Evolutionary conservation across 2,329 filamentous ascomycete species (phyloP).

Genomic region (Reticulascus tulasneorum): DNA sequence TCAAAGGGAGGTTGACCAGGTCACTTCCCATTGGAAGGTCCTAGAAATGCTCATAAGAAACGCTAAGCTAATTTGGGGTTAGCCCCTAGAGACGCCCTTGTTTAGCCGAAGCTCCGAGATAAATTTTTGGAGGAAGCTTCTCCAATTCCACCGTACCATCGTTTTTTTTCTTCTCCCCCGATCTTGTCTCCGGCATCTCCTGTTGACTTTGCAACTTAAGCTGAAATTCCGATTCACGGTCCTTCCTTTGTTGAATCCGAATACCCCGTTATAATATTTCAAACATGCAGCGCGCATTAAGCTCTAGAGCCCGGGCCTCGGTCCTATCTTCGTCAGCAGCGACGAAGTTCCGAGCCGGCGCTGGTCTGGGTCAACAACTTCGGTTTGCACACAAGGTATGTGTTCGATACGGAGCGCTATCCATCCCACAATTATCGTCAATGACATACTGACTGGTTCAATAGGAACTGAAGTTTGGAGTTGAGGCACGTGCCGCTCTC

Average conservation of each 20-base stretch:
- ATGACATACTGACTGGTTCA: constrained; percentile 23
- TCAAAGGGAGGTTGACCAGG: too few relatives aligned
- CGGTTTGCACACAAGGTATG: constrained; percentile 95
- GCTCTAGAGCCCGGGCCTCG: constrained; percentile 74
- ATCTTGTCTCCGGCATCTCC: constrained; percentile 20
- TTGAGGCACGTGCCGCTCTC: constrained; percentile 85
- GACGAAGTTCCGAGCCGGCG: constrained; percentile 59
- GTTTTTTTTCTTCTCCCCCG: constrained; percentile 21
- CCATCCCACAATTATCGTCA: constrained; percentile 18
- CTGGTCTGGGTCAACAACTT: constrained; percentile 77
- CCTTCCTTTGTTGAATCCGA: constrained; percentile 25
- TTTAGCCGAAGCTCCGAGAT: constrained; percentile 37
- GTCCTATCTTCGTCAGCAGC: constrained; percentile 70
- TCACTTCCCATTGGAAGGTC: constrained; percentile 32
- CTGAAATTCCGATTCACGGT: constrained; percentile 24
- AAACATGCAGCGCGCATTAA: constrained; percentile 94
- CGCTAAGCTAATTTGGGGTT: constrained; percentile 26
- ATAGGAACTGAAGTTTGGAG: constrained; percentile 96
- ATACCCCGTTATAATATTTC: constrained; percentile 23
- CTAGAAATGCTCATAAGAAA: constrained; percentile 25
- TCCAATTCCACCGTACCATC: constrained; percentile 11
- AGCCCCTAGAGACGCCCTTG: constrained; percentile 27
- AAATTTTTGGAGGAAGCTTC: constrained; percentile 33
- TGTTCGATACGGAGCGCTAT: constrained; percentile 9
- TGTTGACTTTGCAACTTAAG: constrained; percentile 22